These are phyloP conservation scores for Fusarium marasasianum DNA, from an alignment of 2,329 filamentous ascomycete genomes.

Conservation along the genomic window DNA sequence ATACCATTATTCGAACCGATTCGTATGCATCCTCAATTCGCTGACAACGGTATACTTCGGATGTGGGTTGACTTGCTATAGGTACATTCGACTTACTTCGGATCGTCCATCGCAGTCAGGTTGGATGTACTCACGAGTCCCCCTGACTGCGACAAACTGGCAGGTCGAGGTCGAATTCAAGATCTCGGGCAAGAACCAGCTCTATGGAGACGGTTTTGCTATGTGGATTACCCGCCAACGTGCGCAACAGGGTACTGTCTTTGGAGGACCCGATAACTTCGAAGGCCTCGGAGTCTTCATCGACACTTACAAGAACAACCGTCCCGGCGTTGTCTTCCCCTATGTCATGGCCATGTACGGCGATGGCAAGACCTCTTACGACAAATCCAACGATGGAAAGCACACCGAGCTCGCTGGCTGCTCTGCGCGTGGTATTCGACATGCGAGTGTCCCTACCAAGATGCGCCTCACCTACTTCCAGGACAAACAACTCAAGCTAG, in stretches of 20 bases:
- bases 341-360: constrained; percentile 99
- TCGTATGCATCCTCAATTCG: constrained; percentile 59
- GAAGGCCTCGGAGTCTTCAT: constrained; percentile 96
- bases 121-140: constrained; percentile 93
- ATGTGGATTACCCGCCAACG: constrained; percentile 98
- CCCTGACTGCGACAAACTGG: constrained; percentile 98
- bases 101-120: constrained; percentile 91
- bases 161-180: constrained; percentile 97
- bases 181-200: constrained; percentile 85
- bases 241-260: constrained; percentile 81
- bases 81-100: constrained; percentile 91
- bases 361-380: constrained; percentile 87
- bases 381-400: constrained; percentile 95
- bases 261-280: constrained; percentile 87
- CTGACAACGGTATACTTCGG: constrained; percentile 11
- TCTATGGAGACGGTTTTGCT: constrained; percentile 96
- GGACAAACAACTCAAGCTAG: constrained; percentile 89
- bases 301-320: constrained; percentile 99
- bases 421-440: constrained; percentile 90
- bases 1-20: constrained; percentile 82
- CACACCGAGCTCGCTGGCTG: constrained; percentile 91
- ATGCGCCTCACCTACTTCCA: constrained; percentile 94
- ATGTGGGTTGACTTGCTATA: constrained; percentile 50
- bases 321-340: constrained; percentile 92
- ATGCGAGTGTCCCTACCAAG: constrained; percentile 82